Base-by-base conservation (phyloP, 768 basidiomycete species). In the Xerocomus potaroensis region DNA sequence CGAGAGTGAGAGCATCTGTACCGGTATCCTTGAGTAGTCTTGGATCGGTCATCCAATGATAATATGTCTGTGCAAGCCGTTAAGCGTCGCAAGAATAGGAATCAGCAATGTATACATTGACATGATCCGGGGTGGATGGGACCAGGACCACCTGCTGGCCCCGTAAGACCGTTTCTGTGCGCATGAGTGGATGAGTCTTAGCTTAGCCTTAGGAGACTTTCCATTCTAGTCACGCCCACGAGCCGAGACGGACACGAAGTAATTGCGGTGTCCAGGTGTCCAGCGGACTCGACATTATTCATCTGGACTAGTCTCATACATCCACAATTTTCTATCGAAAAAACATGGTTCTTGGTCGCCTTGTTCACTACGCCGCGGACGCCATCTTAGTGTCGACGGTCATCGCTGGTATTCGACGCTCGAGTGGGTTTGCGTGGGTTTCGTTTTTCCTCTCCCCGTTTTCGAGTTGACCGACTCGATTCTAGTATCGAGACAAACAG, bases 341-440 rank as follows among this genome's bases (percentile, higher is more conserved):
- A 48, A 60, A 48, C 56, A 83, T 83, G 74, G 71, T 89, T 27
- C 60, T 66, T 15, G 93, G 90, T 56, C 79, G 81, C 66, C 65
- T 96, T 15, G 68, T 84, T 27, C 93, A 95, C 66, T 92, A 88
- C 57, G 78, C 87, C 21, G 69, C 88, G 37, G 95, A 97, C 62
- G 87, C 85, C 12, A 78, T 90, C 42, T 74, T 97, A 27, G 55
- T 97, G 30, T 93, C 93, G 14, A 91, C 95, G 11, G 78, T 97
- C 7, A 68, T 94, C 32, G 95, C 95, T 31, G 95, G 95, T 24
- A 84, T 98, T 49, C 83, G 84, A 64, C 82, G 90, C 49, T 85
- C 91, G 15, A 94, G 86, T 49, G 94, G 94, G 29, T 92, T 91
- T 70, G 69, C 78, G 94, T 96, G 62, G 67, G 92, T 84, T 42